Percentiles rank a stretch among this genome's conserved stretches.
Evolutionary conservation across 2,329 filamentous ascomycete species (phyloP).

Genomic region (Dichotomopilus funicola): DNA sequence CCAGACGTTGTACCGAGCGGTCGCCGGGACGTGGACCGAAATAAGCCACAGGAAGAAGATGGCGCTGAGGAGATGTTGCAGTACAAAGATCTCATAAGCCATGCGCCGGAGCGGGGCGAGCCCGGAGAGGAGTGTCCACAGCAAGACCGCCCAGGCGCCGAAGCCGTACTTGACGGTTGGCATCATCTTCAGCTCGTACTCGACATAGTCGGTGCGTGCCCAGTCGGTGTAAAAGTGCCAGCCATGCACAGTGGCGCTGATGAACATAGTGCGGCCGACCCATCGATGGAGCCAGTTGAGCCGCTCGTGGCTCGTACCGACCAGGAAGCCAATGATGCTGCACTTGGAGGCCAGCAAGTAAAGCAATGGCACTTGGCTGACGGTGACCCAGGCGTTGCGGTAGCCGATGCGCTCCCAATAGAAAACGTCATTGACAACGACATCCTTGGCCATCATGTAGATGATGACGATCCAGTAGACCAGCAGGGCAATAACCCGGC

Average conservation of each 20-base stretch:
- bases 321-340: constrained; percentile 52
- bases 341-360: constrained; percentile 56
- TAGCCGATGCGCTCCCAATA: constrained; percentile 61
- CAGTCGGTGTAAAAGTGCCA: constrained; percentile 63
- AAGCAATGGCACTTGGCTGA: constrained; percentile 58
- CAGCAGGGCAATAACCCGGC: constrained; percentile 47
- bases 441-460: constrained; percentile 49
- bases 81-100: constrained; percentile 62
- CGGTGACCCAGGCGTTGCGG: constrained; percentile 60
- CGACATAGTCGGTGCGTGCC: constrained; percentile 52
- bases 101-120: constrained; percentile 58
- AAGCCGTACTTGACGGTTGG: constrained; percentile 61
- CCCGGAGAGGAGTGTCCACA: constrained; percentile 60
- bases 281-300: constrained; percentile 70
- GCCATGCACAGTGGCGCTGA: constrained; percentile 63
- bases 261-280: constrained; percentile 61
- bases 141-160: constrained; percentile 57
- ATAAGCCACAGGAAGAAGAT: constrained; percentile 57
- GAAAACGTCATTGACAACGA: constrained; percentile 45
- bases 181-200: constrained; percentile 54
- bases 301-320: constrained; percentile 60
- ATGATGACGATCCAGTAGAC: constrained; percentile 54
- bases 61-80: constrained; percentile 60
- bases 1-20: constrained; percentile 58
- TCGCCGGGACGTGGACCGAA: constrained; percentile 55